Percentiles rank a stretch among this genome's conserved stretches.
Conservation (phyloP, 2,329 filamentous ascomycete genomes). For the Aspergillaceae sp. region DNA sequence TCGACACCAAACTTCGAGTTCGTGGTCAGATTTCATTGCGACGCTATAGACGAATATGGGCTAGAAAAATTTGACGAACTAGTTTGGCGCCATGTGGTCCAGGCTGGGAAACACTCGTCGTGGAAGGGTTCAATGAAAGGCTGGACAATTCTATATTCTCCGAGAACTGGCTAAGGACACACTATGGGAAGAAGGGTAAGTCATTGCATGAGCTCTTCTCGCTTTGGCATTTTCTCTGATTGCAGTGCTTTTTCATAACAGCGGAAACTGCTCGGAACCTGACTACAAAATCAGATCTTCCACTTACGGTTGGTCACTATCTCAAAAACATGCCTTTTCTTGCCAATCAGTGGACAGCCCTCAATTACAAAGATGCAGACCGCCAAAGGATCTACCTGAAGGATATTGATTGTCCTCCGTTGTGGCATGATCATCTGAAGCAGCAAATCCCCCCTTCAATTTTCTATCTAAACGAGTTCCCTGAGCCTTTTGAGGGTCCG, state of each 20-base stretch:
- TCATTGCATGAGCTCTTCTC: constrained; percentile 3
- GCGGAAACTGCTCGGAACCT: constrained; percentile 82
- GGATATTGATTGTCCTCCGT: constrained; percentile 85
- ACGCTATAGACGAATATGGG: constrained; percentile 69
- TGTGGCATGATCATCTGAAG: constrained; percentile 75
- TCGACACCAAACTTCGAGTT: constrained; percentile 76
- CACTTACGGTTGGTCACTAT: constrained; percentile 84
- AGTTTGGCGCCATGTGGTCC: constrained; percentile 71
- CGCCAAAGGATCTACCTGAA: constrained; percentile 89
- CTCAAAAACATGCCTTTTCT: constrained; percentile 77
- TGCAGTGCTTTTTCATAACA: constrained; percentile 25
- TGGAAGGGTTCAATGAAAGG: constrained; percentile 75
- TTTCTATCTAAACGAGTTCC: constrained; percentile 82
- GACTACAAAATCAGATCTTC: constrained; percentile 60
- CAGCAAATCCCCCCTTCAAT: constrained; percentile 71
- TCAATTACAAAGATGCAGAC: constrained; percentile 68
- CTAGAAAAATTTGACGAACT: constrained; percentile 77
- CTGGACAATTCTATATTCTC: constrained; percentile 74
- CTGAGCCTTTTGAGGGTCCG: constrained; percentile 49
- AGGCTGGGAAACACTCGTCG: constrained; percentile 81
- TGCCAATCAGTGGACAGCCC: constrained; percentile 68
- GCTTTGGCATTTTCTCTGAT: constrained; percentile 9
- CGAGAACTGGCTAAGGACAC: constrained; percentile 67
- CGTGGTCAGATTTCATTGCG: constrained; percentile 68
- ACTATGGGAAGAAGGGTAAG: constrained; percentile 70